A percentile compares a stretch with the other conserved stretches of the same genome.
Conservation (phyloP, 495 filamentous ascomycete species). For the Platismatia glauca region DNA sequence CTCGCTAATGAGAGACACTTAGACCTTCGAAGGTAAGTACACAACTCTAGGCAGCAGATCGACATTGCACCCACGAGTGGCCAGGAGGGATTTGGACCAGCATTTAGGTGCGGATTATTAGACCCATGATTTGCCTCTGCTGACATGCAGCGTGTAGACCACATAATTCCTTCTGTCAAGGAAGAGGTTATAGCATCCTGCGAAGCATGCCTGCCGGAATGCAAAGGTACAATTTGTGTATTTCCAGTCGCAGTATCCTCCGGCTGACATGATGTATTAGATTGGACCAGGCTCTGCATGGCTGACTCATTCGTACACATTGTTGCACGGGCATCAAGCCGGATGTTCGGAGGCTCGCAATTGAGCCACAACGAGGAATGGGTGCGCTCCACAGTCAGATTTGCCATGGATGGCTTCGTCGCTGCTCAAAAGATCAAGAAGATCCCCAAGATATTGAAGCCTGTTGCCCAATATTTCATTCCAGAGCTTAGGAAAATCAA, state of each 20-base stretch:
- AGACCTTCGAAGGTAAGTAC: not conserved
- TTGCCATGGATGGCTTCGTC: not conserved
- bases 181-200: not conserved
- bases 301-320: not conserved
- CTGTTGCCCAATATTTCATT: not conserved
- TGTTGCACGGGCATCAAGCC: not conserved
- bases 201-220: not conserved
- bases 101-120: not conserved
- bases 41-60: not conserved
- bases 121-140: not conserved
- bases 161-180: not conserved
- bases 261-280: not conserved
- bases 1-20: not conserved
- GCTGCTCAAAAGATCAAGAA: not conserved
- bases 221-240: not conserved
- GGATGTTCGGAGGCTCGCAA: not conserved
- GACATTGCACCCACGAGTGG: not conserved
- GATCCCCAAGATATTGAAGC: not conserved
- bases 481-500: not conserved
- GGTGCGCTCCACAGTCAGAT: not conserved
- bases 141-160: not conserved
- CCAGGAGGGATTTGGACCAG: not conserved
- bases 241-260: not conserved
- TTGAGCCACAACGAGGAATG: not conserved
- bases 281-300: not conserved